These are phyloP conservation scores for Macadamia integrifolia DNA, from an alignment of 164 flowering plant species.

Conservation along the genomic window DNA sequence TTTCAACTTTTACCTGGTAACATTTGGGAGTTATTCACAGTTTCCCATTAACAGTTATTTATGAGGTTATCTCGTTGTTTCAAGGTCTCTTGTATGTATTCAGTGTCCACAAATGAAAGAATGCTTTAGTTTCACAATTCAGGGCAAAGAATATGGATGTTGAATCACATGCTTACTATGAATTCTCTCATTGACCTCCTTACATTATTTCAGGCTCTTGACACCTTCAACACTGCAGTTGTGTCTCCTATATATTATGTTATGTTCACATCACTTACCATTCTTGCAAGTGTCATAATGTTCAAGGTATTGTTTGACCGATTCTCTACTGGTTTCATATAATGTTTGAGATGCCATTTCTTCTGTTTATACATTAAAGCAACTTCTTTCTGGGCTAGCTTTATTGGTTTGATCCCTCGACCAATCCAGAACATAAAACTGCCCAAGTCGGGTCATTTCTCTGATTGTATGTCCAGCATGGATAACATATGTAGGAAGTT, in stretches of 20 bases:
- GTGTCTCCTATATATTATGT: conserved; percentile 92
- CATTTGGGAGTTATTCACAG: too few relatives aligned
- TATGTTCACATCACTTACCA: conserved; percentile 85
- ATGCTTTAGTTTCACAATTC: background rate
- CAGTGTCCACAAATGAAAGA: too few relatives aligned
- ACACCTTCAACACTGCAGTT: too few relatives aligned
- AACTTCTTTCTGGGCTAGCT: background rate
- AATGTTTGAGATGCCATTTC: background rate
- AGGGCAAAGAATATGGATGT: background rate
- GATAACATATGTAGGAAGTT: background rate
- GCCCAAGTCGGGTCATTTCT: background rate
- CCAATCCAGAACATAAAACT: background rate
- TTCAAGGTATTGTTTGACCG: conserved; percentile 70
- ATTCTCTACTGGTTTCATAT: background rate
- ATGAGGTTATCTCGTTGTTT: too few relatives aligned
- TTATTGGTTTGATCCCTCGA: background rate
- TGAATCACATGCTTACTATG: background rate
- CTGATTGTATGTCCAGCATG: background rate
- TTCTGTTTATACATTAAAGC: background rate
- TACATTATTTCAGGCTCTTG: conserved; percentile 59
- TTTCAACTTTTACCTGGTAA: too few relatives aligned
- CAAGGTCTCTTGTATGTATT: too few relatives aligned
- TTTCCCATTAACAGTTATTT: too few relatives aligned
- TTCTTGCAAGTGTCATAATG: conserved; percentile 87
- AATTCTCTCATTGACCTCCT: background rate